Evolutionary conservation across 208 protist species (phyloP), one percentile per base, ranked within the genome.

Genomic region (Wallacemonas sp.): DNA sequence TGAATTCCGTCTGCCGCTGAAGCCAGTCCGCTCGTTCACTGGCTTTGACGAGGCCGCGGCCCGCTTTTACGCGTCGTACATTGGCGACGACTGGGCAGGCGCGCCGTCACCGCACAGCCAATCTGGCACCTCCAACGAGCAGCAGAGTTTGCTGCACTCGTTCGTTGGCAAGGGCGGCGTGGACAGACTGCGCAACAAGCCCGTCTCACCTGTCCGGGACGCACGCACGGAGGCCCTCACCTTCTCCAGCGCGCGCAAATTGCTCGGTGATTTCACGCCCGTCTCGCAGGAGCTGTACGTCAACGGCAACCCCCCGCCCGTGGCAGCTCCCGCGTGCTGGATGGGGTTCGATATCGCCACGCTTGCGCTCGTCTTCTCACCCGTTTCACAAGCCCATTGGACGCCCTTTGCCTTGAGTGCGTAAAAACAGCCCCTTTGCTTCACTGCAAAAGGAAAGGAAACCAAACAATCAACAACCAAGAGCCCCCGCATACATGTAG

Each of bases 311-410:
- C 34, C 49, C 16, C 43, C 62, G 19, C 62, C 48, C 1, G 36
- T 47, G 4, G 23, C 36, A 6, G 36, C 60, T 1, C 41, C 71
- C 2, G 58, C 71, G 29, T 85, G 72, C 62, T 93, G 87, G 85
- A 62, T 93, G 36, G 84, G 82, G 14, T 93, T 90, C 58, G 85
- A 93, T 56, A 27, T 38, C 2, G 52, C 19, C 26, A 60, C 56
- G 2, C 8, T 36, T 3, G 64, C 70, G 32, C 56, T 93, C 34
- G 70, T 93, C 21, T 72, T 90, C 38, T n/a, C 79, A 0, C 74
- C 83, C 52, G 61, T 72, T 1, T 55, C 32, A 8, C 63, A 79
- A n/a, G 52, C 52, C 24, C 52, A 58, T 21, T 70, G 64, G 34
- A 32, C 46, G 17, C 30, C 65, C 27, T 49, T 62, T 5, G 48